A percentile compares a stretch with the other conserved stretches of the same genome.
These are phyloP conservation scores for Aspergillus texensis DNA, from an alignment of 2,329 filamentous ascomycete genomes.

Conservation along the genomic window DNA sequence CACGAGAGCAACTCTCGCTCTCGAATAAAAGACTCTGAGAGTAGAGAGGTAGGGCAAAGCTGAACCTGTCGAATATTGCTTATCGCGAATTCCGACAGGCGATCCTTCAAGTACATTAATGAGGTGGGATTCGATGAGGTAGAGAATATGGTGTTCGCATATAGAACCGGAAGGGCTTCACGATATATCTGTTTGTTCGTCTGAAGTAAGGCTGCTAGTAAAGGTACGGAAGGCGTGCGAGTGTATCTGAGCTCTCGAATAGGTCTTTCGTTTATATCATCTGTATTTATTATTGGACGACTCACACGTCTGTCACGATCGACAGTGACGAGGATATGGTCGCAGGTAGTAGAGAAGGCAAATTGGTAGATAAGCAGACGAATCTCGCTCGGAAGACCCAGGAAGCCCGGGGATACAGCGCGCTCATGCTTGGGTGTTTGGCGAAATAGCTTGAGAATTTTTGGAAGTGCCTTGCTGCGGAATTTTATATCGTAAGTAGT, in stretches of 20 bases:
- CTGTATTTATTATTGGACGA: background rate
- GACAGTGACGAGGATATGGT: constrained; percentile 3
- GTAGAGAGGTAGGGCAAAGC: constrained; percentile 8
- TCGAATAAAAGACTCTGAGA: background rate
- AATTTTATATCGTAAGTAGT: background rate
- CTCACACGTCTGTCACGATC: background rate
- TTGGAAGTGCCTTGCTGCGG: background rate
- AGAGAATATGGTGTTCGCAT: background rate
- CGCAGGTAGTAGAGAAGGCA: constrained; percentile 3
- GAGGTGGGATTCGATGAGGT: background rate
- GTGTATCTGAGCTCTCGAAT: constrained; percentile 7
- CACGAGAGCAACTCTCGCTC: constrained; percentile 10
- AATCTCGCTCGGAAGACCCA: constrained; percentile 9
- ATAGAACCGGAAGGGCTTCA: constrained; percentile 10
- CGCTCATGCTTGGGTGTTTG: background rate
- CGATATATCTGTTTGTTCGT: constrained; percentile 12
- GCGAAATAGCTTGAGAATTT: background rate
- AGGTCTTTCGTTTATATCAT: background rate
- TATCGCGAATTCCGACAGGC: constrained; percentile 7
- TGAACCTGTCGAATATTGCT: constrained; percentile 10
- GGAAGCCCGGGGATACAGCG: background rate
- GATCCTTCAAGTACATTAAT: constrained; percentile 4
- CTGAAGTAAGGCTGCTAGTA: constrained; percentile 1
- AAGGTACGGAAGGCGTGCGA: background rate
- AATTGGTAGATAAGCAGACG: constrained; percentile 11